Percentiles rank a stretch among this genome's conserved stretches.
Conservation (phyloP, 371 early-diverging fungal genomes). For the Lichtheimia corymbifera region DNA sequence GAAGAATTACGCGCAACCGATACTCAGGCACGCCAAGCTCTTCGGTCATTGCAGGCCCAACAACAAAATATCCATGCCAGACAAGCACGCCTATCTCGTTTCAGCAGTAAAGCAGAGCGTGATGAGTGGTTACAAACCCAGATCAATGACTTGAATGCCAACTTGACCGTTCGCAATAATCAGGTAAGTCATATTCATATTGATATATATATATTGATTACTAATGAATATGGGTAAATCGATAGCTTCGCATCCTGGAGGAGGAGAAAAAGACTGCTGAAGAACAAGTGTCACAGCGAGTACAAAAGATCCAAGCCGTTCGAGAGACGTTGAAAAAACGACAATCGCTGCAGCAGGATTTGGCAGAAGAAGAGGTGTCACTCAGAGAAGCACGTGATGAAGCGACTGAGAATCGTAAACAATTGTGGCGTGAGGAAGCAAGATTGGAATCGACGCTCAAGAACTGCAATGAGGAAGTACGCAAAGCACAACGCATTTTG, state of each 20-base stretch:
- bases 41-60: constrained; percentile 42
- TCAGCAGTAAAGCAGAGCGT: constrained; percentile 68
- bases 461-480: constrained; percentile 72
- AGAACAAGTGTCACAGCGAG: constrained; percentile 22
- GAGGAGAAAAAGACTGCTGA: constrained; percentile 26
- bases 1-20: constrained; percentile 49
- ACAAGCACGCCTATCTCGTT: constrained; percentile 82
- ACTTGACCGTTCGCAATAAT: constrained; percentile 49
- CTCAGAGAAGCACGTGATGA: constrained; percentile 54
- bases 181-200: constrained; percentile 29
- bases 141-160: constrained; percentile 60
- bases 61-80: constrained; percentile 74
- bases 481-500: constrained; percentile 74
- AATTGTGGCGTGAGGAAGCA: constrained; percentile 92
- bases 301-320: constrained; percentile 37
- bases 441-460: constrained; percentile 68
- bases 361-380: constrained; percentile 29
- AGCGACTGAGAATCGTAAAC: constrained; percentile 77
- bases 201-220: not conserved
- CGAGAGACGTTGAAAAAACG: constrained; percentile 45
- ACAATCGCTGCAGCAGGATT: constrained; percentile 31
- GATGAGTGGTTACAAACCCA: constrained; percentile 76
- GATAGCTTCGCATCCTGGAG: constrained; percentile 28
- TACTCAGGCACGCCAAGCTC: constrained; percentile 13
- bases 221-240: not conserved